Conservation (phyloP, 495 filamentous ascomycete genomes). For the Xanthoparmelia taractica region DNA sequence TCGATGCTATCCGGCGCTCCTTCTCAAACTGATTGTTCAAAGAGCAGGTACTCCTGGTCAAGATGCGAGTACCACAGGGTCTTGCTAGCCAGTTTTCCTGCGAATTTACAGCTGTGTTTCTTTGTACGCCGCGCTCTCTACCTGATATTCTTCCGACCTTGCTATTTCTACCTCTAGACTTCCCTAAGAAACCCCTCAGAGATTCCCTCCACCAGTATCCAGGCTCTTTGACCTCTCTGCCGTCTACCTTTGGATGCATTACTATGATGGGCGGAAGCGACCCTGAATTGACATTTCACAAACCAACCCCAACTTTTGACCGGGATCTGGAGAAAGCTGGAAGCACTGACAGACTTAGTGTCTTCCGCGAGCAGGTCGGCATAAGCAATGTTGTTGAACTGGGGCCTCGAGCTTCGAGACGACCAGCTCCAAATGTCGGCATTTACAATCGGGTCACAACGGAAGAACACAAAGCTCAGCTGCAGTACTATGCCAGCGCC, state of each 20-base stretch:
- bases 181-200: neutral
- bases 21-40: neutral
- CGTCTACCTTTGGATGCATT: neutral
- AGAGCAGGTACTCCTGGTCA: neutral
- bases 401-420: slow-evolving; percentile 22
- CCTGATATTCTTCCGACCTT: neutral
- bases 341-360: slow-evolving; percentile 33
- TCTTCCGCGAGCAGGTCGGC: slow-evolving; percentile 41
- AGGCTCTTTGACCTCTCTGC: neutral
- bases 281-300: neutral
- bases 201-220: neutral
- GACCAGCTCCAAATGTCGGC: slow-evolving; percentile 48
- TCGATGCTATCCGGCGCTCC: neutral
- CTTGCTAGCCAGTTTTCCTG: neutral
- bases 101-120: neutral
- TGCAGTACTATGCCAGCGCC: slow-evolving; percentile 19
- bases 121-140: neutral
- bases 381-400: slow-evolving; percentile 38
- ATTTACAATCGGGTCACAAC: slow-evolving; percentile 51
- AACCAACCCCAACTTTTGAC: neutral
- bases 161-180: neutral
- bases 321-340: slow-evolving; percentile 14
- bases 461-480: slow-evolving; percentile 43
- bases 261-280: neutral
- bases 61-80: neutral